A percentile compares a stretch with the other conserved stretches of the same genome.
Conservation (phyloP, 331 rosid genomes). For the Malus hybrid region DNA sequence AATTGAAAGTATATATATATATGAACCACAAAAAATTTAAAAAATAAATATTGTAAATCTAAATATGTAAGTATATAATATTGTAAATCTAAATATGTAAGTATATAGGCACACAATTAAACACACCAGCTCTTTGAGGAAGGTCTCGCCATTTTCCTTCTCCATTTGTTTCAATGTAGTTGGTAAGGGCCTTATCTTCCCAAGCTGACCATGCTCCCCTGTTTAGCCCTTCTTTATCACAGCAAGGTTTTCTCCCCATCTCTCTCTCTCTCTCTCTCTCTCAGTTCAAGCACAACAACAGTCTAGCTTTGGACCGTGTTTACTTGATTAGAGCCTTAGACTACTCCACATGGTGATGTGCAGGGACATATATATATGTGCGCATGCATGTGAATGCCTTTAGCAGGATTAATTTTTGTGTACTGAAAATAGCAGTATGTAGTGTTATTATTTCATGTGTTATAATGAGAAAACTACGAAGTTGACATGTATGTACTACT, state of each 20-base stretch:
- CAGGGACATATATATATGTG: neutral
- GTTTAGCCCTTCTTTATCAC: slow-evolving; percentile 18
- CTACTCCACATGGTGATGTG: neutral
- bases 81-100: neutral
- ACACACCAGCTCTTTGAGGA: slow-evolving; percentile 27
- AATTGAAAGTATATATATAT: too few relatives aligned
- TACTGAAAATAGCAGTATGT: too few relatives aligned
- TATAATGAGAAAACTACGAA: too few relatives aligned
- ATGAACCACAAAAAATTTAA: too few relatives aligned
- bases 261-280: neutral
- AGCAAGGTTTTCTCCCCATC: slow-evolving; percentile 31
- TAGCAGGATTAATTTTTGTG: too few relatives aligned
- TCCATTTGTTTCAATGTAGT: slow-evolving; percentile 19
- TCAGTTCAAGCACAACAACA: neutral
- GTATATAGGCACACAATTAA: neutral
- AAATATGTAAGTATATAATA: neutral
- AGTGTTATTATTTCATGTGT: too few relatives aligned
- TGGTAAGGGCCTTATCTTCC: slow-evolving; percentile 25
- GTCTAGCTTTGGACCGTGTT: too few relatives aligned
- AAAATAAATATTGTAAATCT: neutral
- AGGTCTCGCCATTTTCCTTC: slow-evolving; percentile 30
- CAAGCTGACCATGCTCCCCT: slow-evolving; percentile 26
- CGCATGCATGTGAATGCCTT: too few relatives aligned
- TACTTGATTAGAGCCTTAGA: neutral
- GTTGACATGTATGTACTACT: too few relatives aligned